These are phyloP conservation scores for Neonectria coccinea DNA, from an alignment of 2,329 filamentous ascomycete species.

Conservation along the genomic window DNA sequence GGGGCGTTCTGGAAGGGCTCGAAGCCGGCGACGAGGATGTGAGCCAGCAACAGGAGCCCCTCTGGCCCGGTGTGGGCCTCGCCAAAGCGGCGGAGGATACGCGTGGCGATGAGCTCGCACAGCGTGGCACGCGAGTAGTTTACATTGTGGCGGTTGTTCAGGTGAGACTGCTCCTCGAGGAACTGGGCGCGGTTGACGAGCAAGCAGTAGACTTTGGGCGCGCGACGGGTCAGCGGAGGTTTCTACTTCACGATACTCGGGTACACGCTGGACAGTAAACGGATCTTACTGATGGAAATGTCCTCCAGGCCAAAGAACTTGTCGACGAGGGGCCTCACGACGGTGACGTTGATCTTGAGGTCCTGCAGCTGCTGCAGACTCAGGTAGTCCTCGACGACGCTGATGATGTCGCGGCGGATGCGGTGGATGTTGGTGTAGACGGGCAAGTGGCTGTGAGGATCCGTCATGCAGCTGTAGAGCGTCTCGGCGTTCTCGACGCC, in stretches of 20 bases:
- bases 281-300: constrained; percentile 75
- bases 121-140: constrained; percentile 81
- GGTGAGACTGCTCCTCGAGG: constrained; percentile 79
- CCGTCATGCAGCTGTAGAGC: constrained; percentile 66
- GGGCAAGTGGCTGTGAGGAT: constrained; percentile 72
- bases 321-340: constrained; percentile 85
- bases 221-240: constrained; percentile 18
- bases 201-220: constrained; percentile 76
- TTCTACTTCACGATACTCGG: background rate
- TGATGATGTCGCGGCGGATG: constrained; percentile 72
- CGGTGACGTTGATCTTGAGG: constrained; percentile 82
- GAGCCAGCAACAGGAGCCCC: constrained; percentile 78
- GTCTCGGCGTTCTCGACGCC: constrained; percentile 46
- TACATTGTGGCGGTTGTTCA: constrained; percentile 83
- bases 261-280: background rate
- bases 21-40: constrained; percentile 85
- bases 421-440: constrained; percentile 84
- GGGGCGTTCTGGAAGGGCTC: constrained; percentile 89
- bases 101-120: constrained; percentile 83
- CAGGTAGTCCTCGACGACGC: constrained; percentile 71
- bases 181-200: constrained; percentile 86
- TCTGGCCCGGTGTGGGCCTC: constrained; percentile 79
- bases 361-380: constrained; percentile 82
- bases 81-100: constrained; percentile 81
- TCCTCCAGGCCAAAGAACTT: constrained; percentile 83